Evolutionary conservation across 331 rosid species (phyloP).

Genomic region (Stylosanthes scabra): DNA sequence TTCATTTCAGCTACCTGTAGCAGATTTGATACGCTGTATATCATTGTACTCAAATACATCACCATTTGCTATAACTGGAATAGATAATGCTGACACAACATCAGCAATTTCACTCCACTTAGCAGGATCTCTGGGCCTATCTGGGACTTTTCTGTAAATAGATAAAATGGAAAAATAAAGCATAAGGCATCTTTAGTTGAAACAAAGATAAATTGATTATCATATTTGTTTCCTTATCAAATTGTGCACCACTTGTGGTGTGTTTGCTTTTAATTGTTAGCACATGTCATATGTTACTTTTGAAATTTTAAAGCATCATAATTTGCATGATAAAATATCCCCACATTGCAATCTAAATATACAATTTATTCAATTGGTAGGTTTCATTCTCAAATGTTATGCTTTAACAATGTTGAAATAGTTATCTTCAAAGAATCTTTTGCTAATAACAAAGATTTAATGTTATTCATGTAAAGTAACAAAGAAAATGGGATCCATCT

Average conservation of each 20-base stretch:
- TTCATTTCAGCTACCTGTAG: constrained; percentile 66
- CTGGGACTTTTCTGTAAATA: constrained; percentile 71
- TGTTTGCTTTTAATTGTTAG: constrained; percentile 12
- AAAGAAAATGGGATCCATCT: constrained; percentile 10
- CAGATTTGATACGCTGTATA: constrained; percentile 67
- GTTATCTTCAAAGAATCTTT: constrained; percentile 34
- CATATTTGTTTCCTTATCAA: neutral
- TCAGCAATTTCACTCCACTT: constrained; percentile 93
- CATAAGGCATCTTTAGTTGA: constrained; percentile 27
- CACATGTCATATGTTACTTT: neutral
- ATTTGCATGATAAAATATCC: constrained; percentile 12
- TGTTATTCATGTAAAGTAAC: neutral
- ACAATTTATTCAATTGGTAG: neutral
- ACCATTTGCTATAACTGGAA: constrained; percentile 94
- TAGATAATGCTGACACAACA: constrained; percentile 79
- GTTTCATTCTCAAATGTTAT: neutral
- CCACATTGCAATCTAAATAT: neutral
- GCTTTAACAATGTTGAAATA: constrained; percentile 5
- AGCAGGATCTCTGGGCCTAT: constrained; percentile 97
- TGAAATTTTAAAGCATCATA: constrained; percentile 17
- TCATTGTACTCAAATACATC: constrained; percentile 80
- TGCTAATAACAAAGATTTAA: neutral
- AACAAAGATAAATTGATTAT: constrained; percentile 34
- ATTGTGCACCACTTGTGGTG: neutral
- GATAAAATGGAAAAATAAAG: constrained; percentile 39